Conservation (phyloP, 495 filamentous ascomycete species). For the Hypomontagnella monticulosa region DNA sequence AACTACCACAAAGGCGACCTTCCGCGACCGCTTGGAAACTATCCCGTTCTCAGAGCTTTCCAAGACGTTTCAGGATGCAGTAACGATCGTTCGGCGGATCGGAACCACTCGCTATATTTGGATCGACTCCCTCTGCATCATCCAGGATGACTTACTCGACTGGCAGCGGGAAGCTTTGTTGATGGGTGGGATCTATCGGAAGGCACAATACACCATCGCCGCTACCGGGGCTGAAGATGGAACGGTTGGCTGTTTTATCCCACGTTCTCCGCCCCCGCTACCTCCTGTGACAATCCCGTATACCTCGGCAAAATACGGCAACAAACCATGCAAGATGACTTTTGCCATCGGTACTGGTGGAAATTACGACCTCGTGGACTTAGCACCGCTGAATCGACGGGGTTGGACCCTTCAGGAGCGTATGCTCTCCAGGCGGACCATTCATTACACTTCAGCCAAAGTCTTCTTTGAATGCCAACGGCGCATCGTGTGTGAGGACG, state of each 20-base stretch:
- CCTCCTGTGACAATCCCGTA: background rate
- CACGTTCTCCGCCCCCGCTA: background rate
- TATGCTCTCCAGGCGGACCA: background rate
- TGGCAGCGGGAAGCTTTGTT: conserved; percentile 1
- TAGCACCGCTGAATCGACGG: background rate
- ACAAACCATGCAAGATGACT: no score
- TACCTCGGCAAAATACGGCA: background rate
- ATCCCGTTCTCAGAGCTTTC: background rate
- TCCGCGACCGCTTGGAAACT: background rate
- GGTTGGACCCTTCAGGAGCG: conserved; percentile 9
- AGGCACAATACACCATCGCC: conserved; percentile 4
- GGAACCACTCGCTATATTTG: conserved; percentile 1
- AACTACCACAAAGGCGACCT: conserved; percentile 2
- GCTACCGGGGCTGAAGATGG: background rate
- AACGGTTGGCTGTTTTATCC: background rate
- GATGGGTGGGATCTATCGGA: background rate
- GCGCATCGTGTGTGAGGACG: no score
- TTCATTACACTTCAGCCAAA: background rate
- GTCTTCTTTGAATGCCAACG: conserved; percentile 5
- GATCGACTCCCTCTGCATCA: conserved; percentile 10
- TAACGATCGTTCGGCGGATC: background rate
- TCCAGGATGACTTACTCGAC: conserved; percentile 2
- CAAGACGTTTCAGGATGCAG: conserved; percentile 1
- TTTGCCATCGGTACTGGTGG: no score
- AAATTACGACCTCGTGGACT: background rate